These are phyloP conservation scores for Phascolomyces articulosus DNA, from an alignment of 371 early-diverging fungal species.

Conservation along the genomic window DNA sequence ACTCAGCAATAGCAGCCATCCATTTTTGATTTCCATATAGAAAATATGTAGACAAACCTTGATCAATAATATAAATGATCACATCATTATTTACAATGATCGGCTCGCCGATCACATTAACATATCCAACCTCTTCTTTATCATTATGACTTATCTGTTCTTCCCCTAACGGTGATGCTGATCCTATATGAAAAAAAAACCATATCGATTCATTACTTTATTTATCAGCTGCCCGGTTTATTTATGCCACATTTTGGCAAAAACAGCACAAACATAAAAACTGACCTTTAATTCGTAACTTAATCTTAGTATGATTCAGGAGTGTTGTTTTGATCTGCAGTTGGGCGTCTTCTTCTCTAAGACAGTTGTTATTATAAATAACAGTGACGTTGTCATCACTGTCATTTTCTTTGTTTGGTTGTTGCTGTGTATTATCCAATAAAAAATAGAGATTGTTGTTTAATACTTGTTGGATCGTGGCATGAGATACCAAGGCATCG, in stretches of 20 bases:
- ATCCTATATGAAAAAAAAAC: too few relatives aligned
- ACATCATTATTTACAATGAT: neutral
- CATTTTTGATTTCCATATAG: too few relatives aligned
- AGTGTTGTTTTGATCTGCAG: neutral
- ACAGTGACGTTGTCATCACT: too few relatives aligned
- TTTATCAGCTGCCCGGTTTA: neutral
- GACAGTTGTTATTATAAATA: too few relatives aligned
- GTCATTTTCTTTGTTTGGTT: too few relatives aligned
- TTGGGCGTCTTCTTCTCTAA: too few relatives aligned
- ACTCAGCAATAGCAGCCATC: too few relatives aligned
- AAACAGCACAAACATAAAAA: neutral
- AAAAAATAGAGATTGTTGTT: neutral
- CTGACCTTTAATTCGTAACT: conserved; percentile 3
- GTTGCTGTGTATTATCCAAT: neutral
- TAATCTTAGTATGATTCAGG: neutral
- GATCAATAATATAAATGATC: neutral
- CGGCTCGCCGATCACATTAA: neutral
- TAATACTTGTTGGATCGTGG: neutral
- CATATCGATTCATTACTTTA: neutral
- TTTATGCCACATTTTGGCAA: neutral
- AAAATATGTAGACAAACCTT: neutral
- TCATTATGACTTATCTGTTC: neutral
- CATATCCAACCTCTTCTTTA: neutral
- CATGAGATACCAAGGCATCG: neutral
- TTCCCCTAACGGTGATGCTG: neutral